These are phyloP conservation scores for Tympanopsis confertula DNA, from an alignment of 2,329 filamentous ascomycete genomes.

Conservation along the genomic window DNA sequence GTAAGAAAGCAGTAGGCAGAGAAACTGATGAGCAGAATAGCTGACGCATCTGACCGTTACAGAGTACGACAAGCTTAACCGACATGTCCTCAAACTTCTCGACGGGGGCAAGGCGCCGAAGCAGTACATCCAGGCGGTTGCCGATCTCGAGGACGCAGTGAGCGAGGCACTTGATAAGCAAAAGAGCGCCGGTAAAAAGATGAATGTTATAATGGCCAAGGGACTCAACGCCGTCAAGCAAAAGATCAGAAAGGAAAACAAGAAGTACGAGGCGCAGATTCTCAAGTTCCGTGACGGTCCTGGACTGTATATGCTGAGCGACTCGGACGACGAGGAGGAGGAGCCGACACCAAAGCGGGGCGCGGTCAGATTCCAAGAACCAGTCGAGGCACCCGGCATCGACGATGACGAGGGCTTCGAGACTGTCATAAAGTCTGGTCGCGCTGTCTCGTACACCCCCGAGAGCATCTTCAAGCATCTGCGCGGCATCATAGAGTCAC, in stretches of 20 bases:
- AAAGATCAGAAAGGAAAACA: constrained; percentile 97
- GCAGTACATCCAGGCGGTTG: constrained; percentile 81
- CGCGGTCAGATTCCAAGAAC: constrained; percentile 36
- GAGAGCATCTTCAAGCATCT: constrained; percentile 98
- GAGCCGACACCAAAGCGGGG: constrained; percentile 20
- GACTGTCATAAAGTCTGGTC: constrained; percentile 78
- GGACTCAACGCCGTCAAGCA: constrained; percentile 96
- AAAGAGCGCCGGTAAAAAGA: constrained; percentile 92
- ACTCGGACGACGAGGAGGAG: constrained; percentile 51
- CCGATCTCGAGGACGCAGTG: constrained; percentile 88
- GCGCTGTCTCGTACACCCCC: constrained; percentile 80
- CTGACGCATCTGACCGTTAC: too few relatives aligned
- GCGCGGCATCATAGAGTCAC: constrained; percentile 80
- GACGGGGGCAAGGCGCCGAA: constrained; percentile 74
- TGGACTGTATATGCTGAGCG: constrained; percentile 79
- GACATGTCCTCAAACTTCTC: constrained; percentile 69
- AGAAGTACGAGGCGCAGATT: constrained; percentile 80
- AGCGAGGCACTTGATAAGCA: constrained; percentile 90
- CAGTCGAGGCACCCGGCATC: constrained; percentile 22
- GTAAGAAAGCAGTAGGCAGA: constrained; percentile 52
- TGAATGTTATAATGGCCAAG: constrained; percentile 91
- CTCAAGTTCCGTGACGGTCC: constrained; percentile 78
- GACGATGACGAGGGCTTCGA: constrained; percentile 79
- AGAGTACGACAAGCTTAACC: constrained; percentile 94
- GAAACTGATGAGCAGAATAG: too few relatives aligned